Percentiles rank a stretch among this genome's conserved stretches.
These are phyloP conservation scores for Tetrastigma voinierianum DNA, from an alignment of 164 flowering plant species.

Conservation along the genomic window DNA sequence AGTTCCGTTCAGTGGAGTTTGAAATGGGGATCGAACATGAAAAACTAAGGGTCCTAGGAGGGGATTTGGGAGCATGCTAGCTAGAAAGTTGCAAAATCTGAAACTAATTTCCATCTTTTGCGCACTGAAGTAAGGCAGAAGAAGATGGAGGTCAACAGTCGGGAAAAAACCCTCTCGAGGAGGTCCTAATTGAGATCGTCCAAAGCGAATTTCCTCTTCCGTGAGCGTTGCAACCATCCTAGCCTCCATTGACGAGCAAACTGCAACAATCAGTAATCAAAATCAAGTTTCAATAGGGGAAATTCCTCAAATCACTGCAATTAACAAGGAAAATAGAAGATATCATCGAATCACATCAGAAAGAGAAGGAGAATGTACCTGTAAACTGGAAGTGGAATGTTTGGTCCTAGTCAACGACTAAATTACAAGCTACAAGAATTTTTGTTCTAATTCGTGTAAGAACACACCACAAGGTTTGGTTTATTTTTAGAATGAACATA, in stretches of 20 bases:
- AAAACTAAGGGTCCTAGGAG: slow-evolving; percentile 65
- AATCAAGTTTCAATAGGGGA: too few relatives aligned
- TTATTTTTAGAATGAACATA: too few relatives aligned
- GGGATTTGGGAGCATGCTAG: slow-evolving; percentile 60
- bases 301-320: too few relatives aligned
- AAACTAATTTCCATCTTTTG: slow-evolving; percentile 75
- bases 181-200: slow-evolving; percentile 66
- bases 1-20: slow-evolving; percentile 48
- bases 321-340: not conserved
- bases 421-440: too few relatives aligned
- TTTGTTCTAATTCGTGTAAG: too few relatives aligned
- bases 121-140: slow-evolving; percentile 65
- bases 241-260: not conserved
- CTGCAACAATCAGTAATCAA: not conserved
- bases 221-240: slow-evolving; percentile 22
- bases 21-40: slow-evolving; percentile 53
- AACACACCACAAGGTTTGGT: too few relatives aligned
- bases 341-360: not conserved
- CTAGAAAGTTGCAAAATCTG: slow-evolving; percentile 46
- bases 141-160: slow-evolving; percentile 70
- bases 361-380: not conserved
- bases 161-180: slow-evolving; percentile 65
- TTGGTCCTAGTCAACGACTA: too few relatives aligned
- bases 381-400: too few relatives aligned
- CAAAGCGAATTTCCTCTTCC: slow-evolving; percentile 43